Evolutionary conservation across 768 basidiomycete genomes (phyloP).

Genomic region (Tulasnella sp.): DNA sequence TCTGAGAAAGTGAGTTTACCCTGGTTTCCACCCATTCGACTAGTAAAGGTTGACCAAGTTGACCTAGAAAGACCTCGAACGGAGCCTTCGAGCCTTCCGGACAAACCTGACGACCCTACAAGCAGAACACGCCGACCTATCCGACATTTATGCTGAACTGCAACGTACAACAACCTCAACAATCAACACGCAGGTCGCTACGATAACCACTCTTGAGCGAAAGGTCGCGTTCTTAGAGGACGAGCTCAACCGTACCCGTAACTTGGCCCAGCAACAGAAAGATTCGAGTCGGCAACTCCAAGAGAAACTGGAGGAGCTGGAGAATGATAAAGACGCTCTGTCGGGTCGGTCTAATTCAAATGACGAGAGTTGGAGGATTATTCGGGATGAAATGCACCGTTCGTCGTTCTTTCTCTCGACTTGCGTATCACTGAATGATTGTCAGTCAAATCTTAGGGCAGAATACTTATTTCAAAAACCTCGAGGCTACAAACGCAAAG

Average conservation of each 20-base stretch:
- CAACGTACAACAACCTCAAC: conserved; percentile 39
- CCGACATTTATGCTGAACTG: conserved; percentile 42
- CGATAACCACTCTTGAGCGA: conserved; percentile 13
- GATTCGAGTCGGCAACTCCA: conserved; percentile 37
- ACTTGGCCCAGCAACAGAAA: conserved; percentile 9
- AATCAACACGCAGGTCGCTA: conserved; percentile 37
- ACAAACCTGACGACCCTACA: conserved; percentile 37
- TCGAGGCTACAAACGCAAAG: conserved; percentile 48
- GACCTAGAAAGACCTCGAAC: conserved; percentile 32
- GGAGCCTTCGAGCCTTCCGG: conserved; percentile 41
- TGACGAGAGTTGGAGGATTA: conserved; percentile 47
- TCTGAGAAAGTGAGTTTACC: conserved; percentile 47
- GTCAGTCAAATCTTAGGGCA: conserved; percentile 26
- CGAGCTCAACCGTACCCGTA: conserved; percentile 8
- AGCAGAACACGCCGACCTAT: conserved; percentile 48
- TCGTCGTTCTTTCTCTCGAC: neutral
- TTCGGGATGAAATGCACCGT: conserved; percentile 55
- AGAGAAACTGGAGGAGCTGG: conserved; percentile 37
- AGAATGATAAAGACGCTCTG: conserved; percentile 25
- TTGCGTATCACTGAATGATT: neutral
- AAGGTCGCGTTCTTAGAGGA: conserved; percentile 15
- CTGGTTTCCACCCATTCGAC: conserved; percentile 19
- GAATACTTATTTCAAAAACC: conserved; percentile 42
- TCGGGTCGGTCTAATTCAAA: conserved; percentile 24
- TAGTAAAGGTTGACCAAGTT: neutral